Conservation (phyloP, 2,329 filamentous ascomycete species). For the Nothophaeocryptopus gaeumannii region DNA sequence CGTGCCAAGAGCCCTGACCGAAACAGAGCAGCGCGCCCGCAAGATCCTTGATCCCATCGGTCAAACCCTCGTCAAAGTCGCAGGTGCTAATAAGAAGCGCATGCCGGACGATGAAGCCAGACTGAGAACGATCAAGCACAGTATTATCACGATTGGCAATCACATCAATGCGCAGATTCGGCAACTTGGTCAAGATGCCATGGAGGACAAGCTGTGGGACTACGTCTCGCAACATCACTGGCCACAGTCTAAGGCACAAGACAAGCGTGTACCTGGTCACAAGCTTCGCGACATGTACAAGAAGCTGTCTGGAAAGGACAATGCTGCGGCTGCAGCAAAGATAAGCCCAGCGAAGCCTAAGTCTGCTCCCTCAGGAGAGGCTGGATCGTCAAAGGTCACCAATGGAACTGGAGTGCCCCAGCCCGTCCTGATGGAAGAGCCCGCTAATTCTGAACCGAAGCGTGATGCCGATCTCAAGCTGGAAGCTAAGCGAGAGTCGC, state of each 20-base stretch:
- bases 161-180: conserved; percentile 54
- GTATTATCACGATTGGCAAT: conserved; percentile 61
- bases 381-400: not conserved
- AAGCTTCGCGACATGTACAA: conserved; percentile 39
- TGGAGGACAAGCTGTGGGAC: conserved; percentile 36
- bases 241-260: conserved; percentile 36
- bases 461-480: not conserved
- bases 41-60: conserved; percentile 58
- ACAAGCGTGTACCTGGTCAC: conserved; percentile 35
- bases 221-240: conserved; percentile 36
- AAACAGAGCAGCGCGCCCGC: conserved; percentile 53
- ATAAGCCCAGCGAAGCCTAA: conserved; percentile 20
- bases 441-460: not conserved
- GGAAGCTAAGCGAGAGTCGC: not conserved
- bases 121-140: conserved; percentile 59
- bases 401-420: conserved; percentile 11
- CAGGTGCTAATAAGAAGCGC: conserved; percentile 60
- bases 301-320: conserved; percentile 35
- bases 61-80: conserved; percentile 58
- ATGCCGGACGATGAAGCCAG: conserved; percentile 62
- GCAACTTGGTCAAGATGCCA: conserved; percentile 22
- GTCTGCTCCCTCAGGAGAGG: not conserved
- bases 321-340: conserved; percentile 16
- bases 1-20: conserved; percentile 38
- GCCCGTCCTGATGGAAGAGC: not conserved